phyloP scores from a whole-genome alignment of 495 filamentous ascomycete genomes.

The Talaromyces wortmannii region DNA sequence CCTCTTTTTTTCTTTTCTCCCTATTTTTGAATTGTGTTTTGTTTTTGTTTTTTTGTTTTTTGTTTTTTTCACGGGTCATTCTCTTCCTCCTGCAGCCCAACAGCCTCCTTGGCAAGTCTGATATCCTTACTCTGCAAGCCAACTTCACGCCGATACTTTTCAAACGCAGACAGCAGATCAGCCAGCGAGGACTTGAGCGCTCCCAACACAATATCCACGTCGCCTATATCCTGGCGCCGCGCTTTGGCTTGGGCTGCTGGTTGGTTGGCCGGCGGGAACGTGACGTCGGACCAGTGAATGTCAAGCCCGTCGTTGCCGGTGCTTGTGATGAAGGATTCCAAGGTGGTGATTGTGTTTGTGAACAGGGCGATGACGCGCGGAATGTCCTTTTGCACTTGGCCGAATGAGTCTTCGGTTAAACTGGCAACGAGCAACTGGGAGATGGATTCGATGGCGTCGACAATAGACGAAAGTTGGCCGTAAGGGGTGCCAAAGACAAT shows the following conservation, averaged over 20 bases:
- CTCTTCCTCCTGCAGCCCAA: conserved; percentile 17
- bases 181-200: conserved; percentile 52
- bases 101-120: conserved; percentile 59
- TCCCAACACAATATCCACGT: conserved; percentile 56
- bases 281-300: conserved; percentile 79
- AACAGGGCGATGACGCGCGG: conserved; percentile 64
- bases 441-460: conserved; percentile 66
- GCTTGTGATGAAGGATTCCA: conserved; percentile 58
- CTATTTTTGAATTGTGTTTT: too few species aligned
- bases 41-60: too few species aligned
- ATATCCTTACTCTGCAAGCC: conserved; percentile 61
- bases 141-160: conserved; percentile 58
- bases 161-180: conserved; percentile 61
- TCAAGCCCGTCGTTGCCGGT: conserved; percentile 34
- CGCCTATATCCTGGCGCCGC: conserved; percentile 28
- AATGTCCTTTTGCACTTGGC: conserved; percentile 76
- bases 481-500: conserved; percentile 65
- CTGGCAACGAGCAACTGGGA: conserved; percentile 61
- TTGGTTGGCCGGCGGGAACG: conserved; percentile 34
- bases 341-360: conserved; percentile 53
- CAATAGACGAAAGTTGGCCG: conserved; percentile 53
- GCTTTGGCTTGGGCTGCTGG: conserved; percentile 32
- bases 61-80: too few species aligned
- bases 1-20: too few species aligned
- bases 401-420: conserved; percentile 78